phyloP scores from a whole-genome alignment of 345 rosid species.

The Mangifera indica region DNA sequence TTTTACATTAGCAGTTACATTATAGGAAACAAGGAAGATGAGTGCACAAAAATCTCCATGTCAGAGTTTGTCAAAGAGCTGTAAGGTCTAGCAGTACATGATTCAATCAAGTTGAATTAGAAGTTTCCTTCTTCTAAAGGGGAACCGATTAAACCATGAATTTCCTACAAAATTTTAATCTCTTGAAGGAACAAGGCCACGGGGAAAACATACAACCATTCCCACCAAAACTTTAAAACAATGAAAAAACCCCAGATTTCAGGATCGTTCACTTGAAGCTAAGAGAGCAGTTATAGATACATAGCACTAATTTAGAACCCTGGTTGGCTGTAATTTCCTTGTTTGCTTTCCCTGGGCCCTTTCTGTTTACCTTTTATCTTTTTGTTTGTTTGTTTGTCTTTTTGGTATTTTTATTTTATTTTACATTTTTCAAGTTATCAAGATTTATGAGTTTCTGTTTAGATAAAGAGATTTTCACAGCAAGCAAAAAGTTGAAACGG shows the following conservation, averaged over 20 bases:
- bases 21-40: neutral
- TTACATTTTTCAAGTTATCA: conserved; percentile 1
- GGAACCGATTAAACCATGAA: conserved; percentile 17
- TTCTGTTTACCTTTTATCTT: conserved; percentile 37
- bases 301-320: conserved; percentile 5
- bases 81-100: neutral
- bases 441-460: conserved; percentile 10
- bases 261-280: conserved; percentile 25
- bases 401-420: neutral
- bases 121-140: conserved; percentile 3
- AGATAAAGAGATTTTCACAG: neutral
- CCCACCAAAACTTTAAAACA: conserved; percentile 11
- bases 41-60: neutral
- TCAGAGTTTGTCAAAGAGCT: conserved; percentile 7
- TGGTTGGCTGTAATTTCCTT: conserved; percentile 28
- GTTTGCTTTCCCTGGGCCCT: conserved; percentile 32
- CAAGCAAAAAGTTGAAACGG: conserved; percentile 10
- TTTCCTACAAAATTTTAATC: neutral
- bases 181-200: neutral
- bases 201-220: conserved; percentile 19
- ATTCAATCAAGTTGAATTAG: neutral
- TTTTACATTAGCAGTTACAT: neutral
- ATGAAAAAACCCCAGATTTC: conserved; percentile 27
- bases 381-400: conserved; percentile 33
- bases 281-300: conserved; percentile 34